Conservation (phyloP, 1,139 yeast species). For the Barnettozyma hawaiiensis region DNA sequence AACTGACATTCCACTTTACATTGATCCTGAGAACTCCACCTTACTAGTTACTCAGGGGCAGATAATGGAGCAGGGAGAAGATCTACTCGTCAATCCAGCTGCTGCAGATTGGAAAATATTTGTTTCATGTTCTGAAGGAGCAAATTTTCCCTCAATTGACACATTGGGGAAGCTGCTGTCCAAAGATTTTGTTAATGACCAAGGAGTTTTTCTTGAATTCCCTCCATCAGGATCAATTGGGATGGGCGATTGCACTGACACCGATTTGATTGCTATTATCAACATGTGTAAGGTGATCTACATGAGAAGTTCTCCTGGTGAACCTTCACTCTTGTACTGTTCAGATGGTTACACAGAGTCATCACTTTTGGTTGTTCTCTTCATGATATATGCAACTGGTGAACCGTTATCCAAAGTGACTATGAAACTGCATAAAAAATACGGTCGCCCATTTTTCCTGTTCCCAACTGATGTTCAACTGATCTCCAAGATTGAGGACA, state of each 20-base stretch:
- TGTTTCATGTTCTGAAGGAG: slow-evolving; percentile 48
- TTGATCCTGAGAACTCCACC: slow-evolving; percentile 47
- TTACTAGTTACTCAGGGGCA: slow-evolving; percentile 31
- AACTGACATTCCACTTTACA: slow-evolving; percentile 36
- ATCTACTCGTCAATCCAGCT: slow-evolving; percentile 31
- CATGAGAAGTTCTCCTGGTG: slow-evolving; percentile 30
- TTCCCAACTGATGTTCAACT: slow-evolving; percentile 71
- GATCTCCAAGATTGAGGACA: slow-evolving; percentile 55
- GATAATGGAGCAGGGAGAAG: slow-evolving; percentile 21
- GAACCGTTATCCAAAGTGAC: slow-evolving; percentile 43
- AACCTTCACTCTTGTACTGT: slow-evolving; percentile 53
- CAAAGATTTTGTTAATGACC: slow-evolving; percentile 17
- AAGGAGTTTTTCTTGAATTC: slow-evolving; percentile 48
- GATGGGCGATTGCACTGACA: slow-evolving; percentile 53
- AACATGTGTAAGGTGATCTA: slow-evolving; percentile 60
- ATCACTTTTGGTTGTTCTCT: slow-evolving; percentile 66
- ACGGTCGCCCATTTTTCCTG: slow-evolving; percentile 76
- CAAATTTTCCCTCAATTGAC: slow-evolving; percentile 45
- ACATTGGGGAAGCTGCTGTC: slow-evolving; percentile 36
- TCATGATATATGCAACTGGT: slow-evolving; percentile 61
- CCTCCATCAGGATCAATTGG: slow-evolving; percentile 85
- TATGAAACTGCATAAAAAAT: slow-evolving; percentile 52
- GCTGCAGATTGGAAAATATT: slow-evolving; percentile 37
- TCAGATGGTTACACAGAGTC: slow-evolving; percentile 93
- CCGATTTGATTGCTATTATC: slow-evolving; percentile 50